Conservation (phyloP, 164 flowering plant species). For the Chimonanthus salicifolius region DNA sequence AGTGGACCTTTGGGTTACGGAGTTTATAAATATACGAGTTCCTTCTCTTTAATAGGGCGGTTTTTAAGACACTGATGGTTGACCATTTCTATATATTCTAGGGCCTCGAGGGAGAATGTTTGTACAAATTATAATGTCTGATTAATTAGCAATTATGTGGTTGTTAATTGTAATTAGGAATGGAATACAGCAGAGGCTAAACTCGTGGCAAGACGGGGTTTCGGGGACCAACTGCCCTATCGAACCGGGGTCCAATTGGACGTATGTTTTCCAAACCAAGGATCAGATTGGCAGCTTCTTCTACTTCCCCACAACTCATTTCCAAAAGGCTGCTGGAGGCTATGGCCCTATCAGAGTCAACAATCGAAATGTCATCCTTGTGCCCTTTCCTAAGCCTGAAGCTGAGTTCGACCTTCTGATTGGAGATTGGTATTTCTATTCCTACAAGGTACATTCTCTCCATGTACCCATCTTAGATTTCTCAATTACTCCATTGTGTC, state of each 20-base stretch:
- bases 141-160: no score
- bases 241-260: slow-evolving; percentile 59
- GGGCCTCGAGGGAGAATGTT: no score
- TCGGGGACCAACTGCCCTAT: slow-evolving; percentile 77
- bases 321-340: slow-evolving; percentile 67
- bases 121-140: no score
- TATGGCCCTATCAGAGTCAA: slow-evolving; percentile 67
- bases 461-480: no score
- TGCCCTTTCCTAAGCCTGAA: slow-evolving; percentile 59
- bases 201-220: slow-evolving; percentile 88
- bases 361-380: slow-evolving; percentile 44
- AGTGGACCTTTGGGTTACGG: no score
- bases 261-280: slow-evolving; percentile 54
- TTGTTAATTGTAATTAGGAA: slow-evolving; percentile 36
- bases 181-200: slow-evolving; percentile 60
- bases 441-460: slow-evolving; percentile 26
- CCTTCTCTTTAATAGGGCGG: background rate
- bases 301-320: slow-evolving; percentile 59
- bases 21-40: no score
- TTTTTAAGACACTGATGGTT: no score
- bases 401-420: slow-evolving; percentile 61
- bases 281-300: slow-evolving; percentile 70
- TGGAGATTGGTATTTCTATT: slow-evolving; percentile 52
- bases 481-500: no score
- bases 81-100: no score